phyloP scores from a whole-genome alignment of 1,284 basidiomycete genomes.

The Apiotrichum montevideense region DNA sequence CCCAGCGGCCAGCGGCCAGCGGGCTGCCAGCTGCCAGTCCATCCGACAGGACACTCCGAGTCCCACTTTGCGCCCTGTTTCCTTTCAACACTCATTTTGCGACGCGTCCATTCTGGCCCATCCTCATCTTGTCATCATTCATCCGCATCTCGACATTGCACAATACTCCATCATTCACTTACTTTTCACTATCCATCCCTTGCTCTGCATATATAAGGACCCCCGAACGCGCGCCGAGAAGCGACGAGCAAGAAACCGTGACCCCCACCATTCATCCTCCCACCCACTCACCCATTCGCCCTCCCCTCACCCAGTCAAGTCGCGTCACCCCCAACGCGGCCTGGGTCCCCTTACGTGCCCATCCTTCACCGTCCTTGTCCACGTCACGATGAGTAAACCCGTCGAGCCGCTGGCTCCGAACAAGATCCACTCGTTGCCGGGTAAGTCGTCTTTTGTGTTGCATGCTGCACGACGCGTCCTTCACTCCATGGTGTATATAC shows the following conservation, averaged over 20 bases:
- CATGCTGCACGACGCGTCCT: too few species aligned
- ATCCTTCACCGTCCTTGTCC: neutral
- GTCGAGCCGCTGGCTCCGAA: slow-evolving; percentile 30
- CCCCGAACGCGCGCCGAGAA: too few species aligned
- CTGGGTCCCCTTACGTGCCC: neutral
- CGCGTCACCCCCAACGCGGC: neutral
- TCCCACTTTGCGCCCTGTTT: too few species aligned
- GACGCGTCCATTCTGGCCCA: too few species aligned
- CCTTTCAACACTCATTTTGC: too few species aligned
- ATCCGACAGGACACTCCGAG: too few species aligned
- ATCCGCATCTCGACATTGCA: too few species aligned
- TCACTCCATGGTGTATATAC: neutral
- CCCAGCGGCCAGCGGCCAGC: too few species aligned
- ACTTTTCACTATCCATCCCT: neutral
- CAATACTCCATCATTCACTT: neutral
- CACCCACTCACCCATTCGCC: neutral
- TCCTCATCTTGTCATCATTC: too few species aligned
- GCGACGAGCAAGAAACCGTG: neutral
- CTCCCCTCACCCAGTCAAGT: too few species aligned
- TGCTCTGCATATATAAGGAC: neutral
- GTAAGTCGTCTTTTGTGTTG: slow-evolving; percentile 17
- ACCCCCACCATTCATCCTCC: neutral
- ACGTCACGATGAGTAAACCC: slow-evolving; percentile 20
- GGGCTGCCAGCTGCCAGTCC: too few species aligned
- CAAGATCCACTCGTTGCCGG: slow-evolving; percentile 40